A percentile compares a stretch with the other conserved stretches of the same genome.
Evolutionary conservation across 371 early-diverging fungal genomes (phyloP).

Genomic region (Mortierella sp.): DNA sequence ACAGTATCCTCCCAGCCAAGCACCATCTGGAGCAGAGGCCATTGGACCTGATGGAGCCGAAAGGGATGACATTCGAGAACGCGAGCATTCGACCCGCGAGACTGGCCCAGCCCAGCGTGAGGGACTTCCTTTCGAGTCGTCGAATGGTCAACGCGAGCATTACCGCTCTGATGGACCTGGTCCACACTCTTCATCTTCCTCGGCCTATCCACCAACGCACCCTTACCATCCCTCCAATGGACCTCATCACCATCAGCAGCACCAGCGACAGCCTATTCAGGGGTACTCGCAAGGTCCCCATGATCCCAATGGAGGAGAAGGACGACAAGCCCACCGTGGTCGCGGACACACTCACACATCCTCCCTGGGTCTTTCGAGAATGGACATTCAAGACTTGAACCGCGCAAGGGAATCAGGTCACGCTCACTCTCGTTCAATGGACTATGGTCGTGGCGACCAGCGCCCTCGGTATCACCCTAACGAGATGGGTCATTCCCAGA

Average conservation of each 20-base stretch:
- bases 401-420: constrained; percentile 33
- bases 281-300: constrained; percentile 12
- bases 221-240: constrained; percentile 24
- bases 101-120: constrained; percentile 1
- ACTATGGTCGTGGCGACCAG: constrained; percentile 24
- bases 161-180: background rate
- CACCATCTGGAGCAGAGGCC: constrained; percentile 11
- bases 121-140: background rate
- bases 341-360: constrained; percentile 49
- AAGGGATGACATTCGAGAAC: constrained; percentile 1
- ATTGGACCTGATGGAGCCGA: constrained; percentile 20
- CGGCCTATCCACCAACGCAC: background rate
- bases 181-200: background rate
- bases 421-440: constrained; percentile 50
- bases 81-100: constrained; percentile 3
- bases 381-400: constrained; percentile 42
- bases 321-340: constrained; percentile 27
- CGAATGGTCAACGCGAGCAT: background rate
- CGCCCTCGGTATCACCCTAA: constrained; percentile 13
- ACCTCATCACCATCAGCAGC: constrained; percentile 18
- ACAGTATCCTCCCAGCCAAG: constrained; percentile 8
- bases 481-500: constrained; percentile 44
- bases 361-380: constrained; percentile 41
- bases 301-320: constrained; percentile 19
- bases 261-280: constrained; percentile 14